Percentiles rank a stretch among this genome's conserved stretches.
Conservation (phyloP, 169 alveolate genomes). For the Sarcocystis neurona region DNA sequence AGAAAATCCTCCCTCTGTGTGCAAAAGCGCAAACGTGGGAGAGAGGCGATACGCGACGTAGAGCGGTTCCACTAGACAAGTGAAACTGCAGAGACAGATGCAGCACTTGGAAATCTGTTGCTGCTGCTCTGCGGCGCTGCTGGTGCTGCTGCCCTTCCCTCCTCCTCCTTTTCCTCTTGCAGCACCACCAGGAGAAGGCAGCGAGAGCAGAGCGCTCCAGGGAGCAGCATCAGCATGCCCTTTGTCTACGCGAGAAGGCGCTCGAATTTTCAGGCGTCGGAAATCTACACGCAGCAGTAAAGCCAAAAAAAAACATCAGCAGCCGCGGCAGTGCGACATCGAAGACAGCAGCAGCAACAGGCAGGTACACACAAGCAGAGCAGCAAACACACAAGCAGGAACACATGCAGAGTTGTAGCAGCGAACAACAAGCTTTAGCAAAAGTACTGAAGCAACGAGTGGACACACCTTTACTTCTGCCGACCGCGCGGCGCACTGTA, state of each 20-base stretch:
- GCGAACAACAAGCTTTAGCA: background rate
- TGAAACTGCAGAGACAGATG: conserved; percentile 50
- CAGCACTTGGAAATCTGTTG: background rate
- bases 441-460: too few relatives aligned
- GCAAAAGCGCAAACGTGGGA: conserved; percentile 53
- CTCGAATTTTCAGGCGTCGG: conserved; percentile 51
- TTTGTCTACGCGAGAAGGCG: conserved; percentile 16
- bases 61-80: conserved; percentile 53
- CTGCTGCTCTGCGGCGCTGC: background rate
- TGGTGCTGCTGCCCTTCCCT: too few relatives aligned
- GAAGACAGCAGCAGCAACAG: background rate
- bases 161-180: too few relatives aligned
- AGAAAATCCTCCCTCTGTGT: conserved; percentile 54
- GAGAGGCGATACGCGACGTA: conserved; percentile 52
- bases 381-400: too few relatives aligned
- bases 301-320: background rate
- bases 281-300: conserved; percentile 19
- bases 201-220: background rate
- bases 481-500: too few relatives aligned
- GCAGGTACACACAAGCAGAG: too few relatives aligned
- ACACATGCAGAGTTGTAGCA: background rate
- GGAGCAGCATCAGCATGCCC: conserved; percentile 27
- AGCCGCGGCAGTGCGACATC: background rate
- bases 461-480: too few relatives aligned
- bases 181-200: background rate